Evolutionary conservation across 306 rosid genomes (phyloP).

Genomic region (Lupinus albus): DNA sequence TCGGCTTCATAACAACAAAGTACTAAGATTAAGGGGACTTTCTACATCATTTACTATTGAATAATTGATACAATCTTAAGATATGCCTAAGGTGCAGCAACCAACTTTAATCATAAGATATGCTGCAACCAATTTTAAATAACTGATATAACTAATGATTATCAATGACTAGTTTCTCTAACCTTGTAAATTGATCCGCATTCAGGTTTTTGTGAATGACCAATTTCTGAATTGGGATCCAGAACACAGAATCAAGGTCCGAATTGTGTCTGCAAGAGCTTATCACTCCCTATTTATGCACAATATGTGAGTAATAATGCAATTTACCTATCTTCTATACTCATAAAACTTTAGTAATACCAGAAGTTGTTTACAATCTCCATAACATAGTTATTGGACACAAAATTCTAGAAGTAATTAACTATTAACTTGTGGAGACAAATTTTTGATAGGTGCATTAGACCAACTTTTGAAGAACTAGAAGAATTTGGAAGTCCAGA

Average conservation of each 20-base stretch:
- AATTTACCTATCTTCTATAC: not conserved
- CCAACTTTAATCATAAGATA: too few species aligned
- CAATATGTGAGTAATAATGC: slow-evolving; percentile 70
- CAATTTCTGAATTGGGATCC: slow-evolving; percentile 90
- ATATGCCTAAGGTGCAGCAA: not conserved
- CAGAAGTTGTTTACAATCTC: slow-evolving; percentile 23
- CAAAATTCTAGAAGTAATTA: not conserved
- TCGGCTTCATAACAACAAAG: not conserved
- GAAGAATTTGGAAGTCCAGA: slow-evolving; percentile 80
- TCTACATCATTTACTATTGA: not conserved
- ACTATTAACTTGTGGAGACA: not conserved
- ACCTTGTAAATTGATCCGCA: slow-evolving; percentile 27
- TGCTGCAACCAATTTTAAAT: not conserved
- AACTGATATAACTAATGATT: not conserved
- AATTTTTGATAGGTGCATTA: slow-evolving; percentile 68
- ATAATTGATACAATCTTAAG: too few species aligned
- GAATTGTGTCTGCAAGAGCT: slow-evolving; percentile 87
- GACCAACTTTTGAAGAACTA: slow-evolving; percentile 73
- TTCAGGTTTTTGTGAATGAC: slow-evolving; percentile 84
- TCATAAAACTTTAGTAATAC: slow-evolving; percentile 4
- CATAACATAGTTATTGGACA: not conserved
- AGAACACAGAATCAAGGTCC: slow-evolving; percentile 73
- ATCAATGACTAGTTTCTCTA: slow-evolving; percentile 1
- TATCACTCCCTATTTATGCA: slow-evolving; percentile 87
- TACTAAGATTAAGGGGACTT: not conserved